These are phyloP conservation scores for Dipteronia sinensis DNA, from an alignment of 345 rosid species.

Conservation along the genomic window DNA sequence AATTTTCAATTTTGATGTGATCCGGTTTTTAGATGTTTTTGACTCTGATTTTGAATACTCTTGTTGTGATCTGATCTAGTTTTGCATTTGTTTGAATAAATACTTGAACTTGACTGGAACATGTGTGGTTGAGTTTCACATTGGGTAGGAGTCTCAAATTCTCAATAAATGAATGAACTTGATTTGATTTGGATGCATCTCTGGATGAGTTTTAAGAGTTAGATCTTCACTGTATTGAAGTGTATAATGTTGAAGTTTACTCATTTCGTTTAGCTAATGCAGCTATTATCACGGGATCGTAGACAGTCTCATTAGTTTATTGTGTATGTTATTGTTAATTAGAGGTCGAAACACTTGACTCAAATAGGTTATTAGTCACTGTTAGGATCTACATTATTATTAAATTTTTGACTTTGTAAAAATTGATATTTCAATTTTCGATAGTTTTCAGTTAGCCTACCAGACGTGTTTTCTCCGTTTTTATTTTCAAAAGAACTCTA, in stretches of 20 bases:
- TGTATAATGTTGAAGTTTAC: no score
- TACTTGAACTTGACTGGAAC: no score
- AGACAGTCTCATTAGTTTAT: not conserved
- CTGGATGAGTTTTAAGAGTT: no score
- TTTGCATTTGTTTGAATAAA: not conserved
- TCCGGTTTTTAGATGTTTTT: not conserved
- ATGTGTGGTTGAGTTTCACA: not conserved
- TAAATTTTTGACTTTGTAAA: not conserved
- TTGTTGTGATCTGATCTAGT: not conserved
- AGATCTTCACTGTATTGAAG: no score
- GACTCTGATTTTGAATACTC: not conserved
- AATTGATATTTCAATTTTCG: no score
- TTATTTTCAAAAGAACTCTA: no score
- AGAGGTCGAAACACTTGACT: not conserved
- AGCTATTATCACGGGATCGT: not conserved
- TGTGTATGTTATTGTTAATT: not conserved
- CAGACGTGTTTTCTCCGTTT: no score
- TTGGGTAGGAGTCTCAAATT: not conserved
- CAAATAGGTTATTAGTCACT: not conserved
- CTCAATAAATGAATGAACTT: not conserved
- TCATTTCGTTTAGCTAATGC: constrained; percentile 2
- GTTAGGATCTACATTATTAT: not conserved
- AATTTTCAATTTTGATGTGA: no score
- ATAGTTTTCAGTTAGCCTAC: no score
- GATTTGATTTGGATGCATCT: not conserved